Percentiles rank a stretch among this genome's conserved stretches.
These are phyloP conservation scores for Plectosphaerella cucumerina DNA, from an alignment of 2,329 filamentous ascomycete genomes.

Conservation along the genomic window DNA sequence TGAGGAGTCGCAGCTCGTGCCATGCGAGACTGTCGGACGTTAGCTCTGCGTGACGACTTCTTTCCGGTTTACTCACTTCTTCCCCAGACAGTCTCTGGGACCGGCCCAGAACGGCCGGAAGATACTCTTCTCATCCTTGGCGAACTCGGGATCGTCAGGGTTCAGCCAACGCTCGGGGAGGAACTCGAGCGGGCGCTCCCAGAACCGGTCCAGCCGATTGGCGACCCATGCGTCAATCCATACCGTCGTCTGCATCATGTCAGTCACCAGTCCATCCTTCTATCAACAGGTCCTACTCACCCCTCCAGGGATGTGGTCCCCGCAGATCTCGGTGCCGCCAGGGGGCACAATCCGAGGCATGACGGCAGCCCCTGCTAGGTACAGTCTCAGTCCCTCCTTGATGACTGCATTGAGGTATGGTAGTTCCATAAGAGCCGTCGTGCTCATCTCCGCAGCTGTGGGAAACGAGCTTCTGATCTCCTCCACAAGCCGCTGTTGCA, in stretches of 20 bases:
- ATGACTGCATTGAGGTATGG: conserved; percentile 34
- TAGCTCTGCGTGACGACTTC: conserved; percentile 20
- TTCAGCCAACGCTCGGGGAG: conserved; percentile 26
- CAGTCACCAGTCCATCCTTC: neutral
- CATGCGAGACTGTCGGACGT: conserved; percentile 36
- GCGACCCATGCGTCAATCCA: conserved; percentile 38
- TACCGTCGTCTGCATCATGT: conserved; percentile 29
- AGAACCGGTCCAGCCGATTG: conserved; percentile 38
- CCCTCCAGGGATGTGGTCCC: conserved; percentile 24
- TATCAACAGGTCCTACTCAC: conserved; percentile 11
- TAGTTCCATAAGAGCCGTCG: conserved; percentile 22
- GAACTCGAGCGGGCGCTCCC: conserved; percentile 38
- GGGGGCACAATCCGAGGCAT: conserved; percentile 21
- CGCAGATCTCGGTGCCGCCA: conserved; percentile 26
- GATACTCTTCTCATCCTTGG: conserved; percentile 1
- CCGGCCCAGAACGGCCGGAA: conserved; percentile 7
- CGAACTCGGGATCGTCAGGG: neutral
- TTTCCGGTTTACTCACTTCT: conserved; percentile 25
- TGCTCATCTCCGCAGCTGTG: conserved; percentile 28
- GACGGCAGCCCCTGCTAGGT: conserved; percentile 22
- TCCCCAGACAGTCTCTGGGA: conserved; percentile 7
- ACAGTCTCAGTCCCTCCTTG: conserved; percentile 37
- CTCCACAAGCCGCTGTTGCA: conserved; percentile 22
- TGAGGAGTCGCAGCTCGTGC: conserved; percentile 44
- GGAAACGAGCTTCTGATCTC: conserved; percentile 34